Evolutionary conservation across 352 stramenopile genomes (phyloP), one percentile per base, ranked within the genome.

Genomic region (Phytophthora kernoviae): DNA sequence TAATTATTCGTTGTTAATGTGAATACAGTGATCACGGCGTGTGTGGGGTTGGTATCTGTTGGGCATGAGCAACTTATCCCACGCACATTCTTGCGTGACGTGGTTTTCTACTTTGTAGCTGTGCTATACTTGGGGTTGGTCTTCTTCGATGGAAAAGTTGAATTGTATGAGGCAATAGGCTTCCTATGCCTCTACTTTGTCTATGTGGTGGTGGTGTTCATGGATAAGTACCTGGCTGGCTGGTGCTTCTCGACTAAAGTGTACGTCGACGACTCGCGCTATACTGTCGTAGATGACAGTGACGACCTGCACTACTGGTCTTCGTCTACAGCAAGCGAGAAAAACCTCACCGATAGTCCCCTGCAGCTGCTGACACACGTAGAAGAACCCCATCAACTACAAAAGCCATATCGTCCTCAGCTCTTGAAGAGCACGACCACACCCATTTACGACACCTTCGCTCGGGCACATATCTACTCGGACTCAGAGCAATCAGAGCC

Each of bases 1-100:
- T 41, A 10, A 17, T 42, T 15, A 42, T 15, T 33, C 8, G 37
- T 41, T 48, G 20, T 14, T 42, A 17, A 15, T 20, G 4, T 49
- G 6, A 10, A 14, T 60, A 15, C 21, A 75, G 84, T 91, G 18
- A 87, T 91, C 54, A 80, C 61, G 5, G 85, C 82, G n/a, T 85
- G 79, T 41, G 81, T 92, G 44, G 83, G 83, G 0, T 44, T 94
- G 6, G 79, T 83, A 0, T 92, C 85, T 7, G 65, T 87, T 46
- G 79, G 68, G 5, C 81, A 92, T 21, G 75, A 90, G 45, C 83
- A 92, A 53, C 64, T 94, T 22, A 88, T 92, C 26, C 85, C 85
- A 12, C 77, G 81, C 53, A 91, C 87, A 44, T 94, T 73, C 54
- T 47, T 88, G 17, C 83, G 85, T 15, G 85, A 94, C 44, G 82